Evolutionary conservation across 2,329 filamentous ascomycete species (phyloP).

Genomic region (Ophiostoma perfectum): DNA sequence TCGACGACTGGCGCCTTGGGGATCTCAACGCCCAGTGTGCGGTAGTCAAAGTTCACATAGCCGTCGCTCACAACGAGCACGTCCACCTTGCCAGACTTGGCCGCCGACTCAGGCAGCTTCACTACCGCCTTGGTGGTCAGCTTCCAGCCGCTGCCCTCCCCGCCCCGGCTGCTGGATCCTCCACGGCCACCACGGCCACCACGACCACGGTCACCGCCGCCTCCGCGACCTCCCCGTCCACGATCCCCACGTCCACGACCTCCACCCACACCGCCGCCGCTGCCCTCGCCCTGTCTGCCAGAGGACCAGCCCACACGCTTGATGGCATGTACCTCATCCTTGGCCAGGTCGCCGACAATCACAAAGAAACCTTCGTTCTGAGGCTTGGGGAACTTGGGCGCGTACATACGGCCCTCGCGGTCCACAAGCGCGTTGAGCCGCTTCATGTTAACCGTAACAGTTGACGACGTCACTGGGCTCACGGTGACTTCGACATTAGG

Average conservation of each 20-base stretch:
- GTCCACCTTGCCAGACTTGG: conserved; percentile 58
- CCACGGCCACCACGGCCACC: background rate
- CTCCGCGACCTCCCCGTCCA: background rate
- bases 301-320: conserved; percentile 74
- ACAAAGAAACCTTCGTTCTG: conserved; percentile 94
- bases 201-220: background rate
- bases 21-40: conserved; percentile 46
- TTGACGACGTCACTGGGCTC: conserved; percentile 53
- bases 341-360: conserved; percentile 60
- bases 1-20: conserved; percentile 46
- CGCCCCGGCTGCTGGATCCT: background rate
- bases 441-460: conserved; percentile 56
- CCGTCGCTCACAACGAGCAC: conserved; percentile 78
- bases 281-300: conserved; percentile 22
- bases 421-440: conserved; percentile 62
- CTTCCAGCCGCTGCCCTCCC: conserved; percentile 30
- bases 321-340: conserved; percentile 75
- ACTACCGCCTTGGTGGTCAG: conserved; percentile 53
- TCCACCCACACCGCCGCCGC: background rate
- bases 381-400: conserved; percentile 85
- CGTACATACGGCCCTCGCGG: conserved; percentile 69
- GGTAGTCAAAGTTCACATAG: conserved; percentile 69
- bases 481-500: conserved; percentile 64
- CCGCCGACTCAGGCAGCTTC: conserved; percentile 50
- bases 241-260: background rate